Conservation (phyloP, 2,329 filamentous ascomycete species). For the Xylariaceae sp. region DNA sequence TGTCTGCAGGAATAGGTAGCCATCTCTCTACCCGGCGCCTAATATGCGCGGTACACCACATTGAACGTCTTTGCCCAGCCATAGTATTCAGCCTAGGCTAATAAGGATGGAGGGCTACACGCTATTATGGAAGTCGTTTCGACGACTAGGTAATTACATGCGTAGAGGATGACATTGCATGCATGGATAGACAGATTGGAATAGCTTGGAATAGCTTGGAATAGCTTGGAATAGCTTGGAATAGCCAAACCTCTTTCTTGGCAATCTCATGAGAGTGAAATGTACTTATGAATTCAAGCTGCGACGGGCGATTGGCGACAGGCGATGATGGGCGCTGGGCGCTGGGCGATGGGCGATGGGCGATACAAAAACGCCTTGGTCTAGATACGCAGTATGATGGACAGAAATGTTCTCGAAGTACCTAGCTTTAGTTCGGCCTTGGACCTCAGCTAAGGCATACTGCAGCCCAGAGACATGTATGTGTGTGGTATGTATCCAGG, state of each 20-base stretch:
- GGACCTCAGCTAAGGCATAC: slow-evolving; percentile 7
- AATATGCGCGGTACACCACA: slow-evolving; percentile 2
- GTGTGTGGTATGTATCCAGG: neutral
- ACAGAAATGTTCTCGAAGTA: too few relatives aligned
- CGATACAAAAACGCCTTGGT: neutral
- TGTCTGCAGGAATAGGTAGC: neutral
- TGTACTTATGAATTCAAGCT: slow-evolving; percentile 5
- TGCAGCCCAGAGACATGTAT: neutral
- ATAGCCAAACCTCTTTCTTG: slow-evolving; percentile 8
- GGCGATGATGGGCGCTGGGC: too few relatives aligned
- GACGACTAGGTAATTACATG: neutral
- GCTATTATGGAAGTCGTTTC: neutral
- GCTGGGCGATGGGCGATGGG: too few relatives aligned
- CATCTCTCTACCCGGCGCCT: neutral
- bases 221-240: neutral
- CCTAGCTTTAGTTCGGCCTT: neutral
- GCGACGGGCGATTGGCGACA: neutral
- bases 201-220: neutral
- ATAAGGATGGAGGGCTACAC: neutral
- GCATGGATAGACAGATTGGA: neutral
- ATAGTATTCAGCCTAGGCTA: slow-evolving; percentile 2
- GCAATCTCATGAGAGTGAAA: neutral
- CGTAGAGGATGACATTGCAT: slow-evolving; percentile 8
- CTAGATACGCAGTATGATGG: neutral
- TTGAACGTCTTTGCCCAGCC: slow-evolving; percentile 4